Evolutionary conservation across 1,284 basidiomycete species (phyloP), one percentile per base, ranked within the genome.

Genomic region (Ceratobasidium sp.): DNA sequence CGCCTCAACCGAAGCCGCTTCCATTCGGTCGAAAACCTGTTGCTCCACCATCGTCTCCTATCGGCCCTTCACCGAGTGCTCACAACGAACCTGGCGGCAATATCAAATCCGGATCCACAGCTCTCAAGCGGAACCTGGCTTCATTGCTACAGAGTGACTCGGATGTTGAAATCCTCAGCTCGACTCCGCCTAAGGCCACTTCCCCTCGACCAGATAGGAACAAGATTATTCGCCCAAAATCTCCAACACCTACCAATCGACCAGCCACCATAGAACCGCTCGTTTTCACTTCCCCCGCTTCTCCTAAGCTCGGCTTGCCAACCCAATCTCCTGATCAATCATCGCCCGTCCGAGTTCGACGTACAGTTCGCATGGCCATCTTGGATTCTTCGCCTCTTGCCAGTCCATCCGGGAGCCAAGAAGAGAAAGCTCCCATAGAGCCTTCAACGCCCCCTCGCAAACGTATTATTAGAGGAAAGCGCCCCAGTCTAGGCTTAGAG

Each of bases 141-240:
- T 66, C 28, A 77, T 37, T 64, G 88, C 71, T 75, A 5, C 68
- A 90, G 69, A 87, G 88, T 73, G 86, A 87, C 2, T 84, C 84
- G 3, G 84, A 86, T 63, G 83, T 91, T 76, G 85, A 87, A 68
- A 86, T 91, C 53, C 68, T 87, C 11, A 82, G 84, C 63, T 90
- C 89, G 26, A 86, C 89, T 0, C 89, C 88, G 8, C 66, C 82
- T 2, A 78, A 54, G 78, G 82, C 61, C 86, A 85, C 84, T 82
- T 35, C 87, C 86, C 54, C 87, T 88, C 4, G 82, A 26, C 56
- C 60, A 31, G 45, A 49, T 31, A 10, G 28, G 8, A 64, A 23
- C 47, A 20, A 56, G 3, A n/a, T 31, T 65, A 33, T 42, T 63
- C 35, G 53, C 54, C 17, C 26, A 15, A 23, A 33, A 17, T 35